Evolutionary conservation across 352 stramenopile species (phyloP).

Genomic region (Phytophthora kernoviae): DNA sequence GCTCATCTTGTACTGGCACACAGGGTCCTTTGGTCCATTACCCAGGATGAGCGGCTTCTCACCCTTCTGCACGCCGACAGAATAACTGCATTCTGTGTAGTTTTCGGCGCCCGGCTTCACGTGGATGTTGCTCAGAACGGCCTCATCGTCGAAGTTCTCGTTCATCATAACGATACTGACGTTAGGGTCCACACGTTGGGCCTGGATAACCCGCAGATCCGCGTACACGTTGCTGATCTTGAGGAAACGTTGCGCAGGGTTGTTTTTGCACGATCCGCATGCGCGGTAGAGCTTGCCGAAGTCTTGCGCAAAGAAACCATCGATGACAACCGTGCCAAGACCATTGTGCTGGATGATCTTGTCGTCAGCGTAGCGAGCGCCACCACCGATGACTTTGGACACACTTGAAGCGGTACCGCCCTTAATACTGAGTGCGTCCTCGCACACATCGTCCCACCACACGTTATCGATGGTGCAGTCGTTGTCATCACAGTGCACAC

Average conservation of each 20-base stretch:
- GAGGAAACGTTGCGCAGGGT: slow-evolving; percentile 44
- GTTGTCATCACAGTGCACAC: slow-evolving; percentile 23
- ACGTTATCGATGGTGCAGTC: slow-evolving; percentile 31
- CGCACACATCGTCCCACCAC: slow-evolving; percentile 36
- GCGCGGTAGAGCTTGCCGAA: slow-evolving; percentile 28
- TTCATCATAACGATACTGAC: slow-evolving; percentile 56
- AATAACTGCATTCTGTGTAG: slow-evolving; percentile 25
- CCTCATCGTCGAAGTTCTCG: slow-evolving; percentile 42
- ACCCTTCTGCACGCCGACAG: slow-evolving; percentile 5
- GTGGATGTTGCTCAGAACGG: slow-evolving; percentile 41
- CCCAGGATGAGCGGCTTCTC: slow-evolving; percentile 25
- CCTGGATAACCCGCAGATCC: slow-evolving; percentile 37
- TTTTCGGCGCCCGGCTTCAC: slow-evolving; percentile 18
- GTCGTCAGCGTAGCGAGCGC: slow-evolving; percentile 51
- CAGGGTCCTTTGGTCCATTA: slow-evolving; percentile 38
- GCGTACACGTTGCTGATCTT: slow-evolving; percentile 40
- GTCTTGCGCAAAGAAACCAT: slow-evolving; percentile 26
- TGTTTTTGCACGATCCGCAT: slow-evolving; percentile 34
- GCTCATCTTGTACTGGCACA: slow-evolving; percentile 32
- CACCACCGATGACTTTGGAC: slow-evolving; percentile 38
- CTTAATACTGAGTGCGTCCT: slow-evolving; percentile 49
- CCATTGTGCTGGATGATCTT: slow-evolving; percentile 60
- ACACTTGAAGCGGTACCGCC: slow-evolving; percentile 38
- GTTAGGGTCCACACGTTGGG: slow-evolving; percentile 41
- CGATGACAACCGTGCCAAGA: slow-evolving; percentile 29